Evolutionary conservation across 192 early-diverging fungal genomes (phyloP), one percentile per base, ranked within the genome.

Genomic region (Rhizophagus prolifer): DNA sequence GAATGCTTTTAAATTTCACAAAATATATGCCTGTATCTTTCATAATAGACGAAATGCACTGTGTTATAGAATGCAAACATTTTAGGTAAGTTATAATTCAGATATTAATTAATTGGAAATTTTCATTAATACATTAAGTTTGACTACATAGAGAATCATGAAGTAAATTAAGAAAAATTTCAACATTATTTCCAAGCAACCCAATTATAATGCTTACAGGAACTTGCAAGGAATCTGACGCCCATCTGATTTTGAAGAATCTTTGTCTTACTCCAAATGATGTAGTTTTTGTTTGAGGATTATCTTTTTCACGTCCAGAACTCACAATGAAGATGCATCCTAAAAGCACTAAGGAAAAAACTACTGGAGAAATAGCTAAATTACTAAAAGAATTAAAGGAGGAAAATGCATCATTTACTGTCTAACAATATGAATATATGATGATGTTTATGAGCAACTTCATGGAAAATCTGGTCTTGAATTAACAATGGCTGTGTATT

Each of bases 181-280:
- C 60, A 8, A 61, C 16, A 26, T 61, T 61, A 25, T 61, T n/a
- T 10, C 2, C 31, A 31, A 2, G 2, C 31, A 31, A 4, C 31
- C 31, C 31, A 31, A 31, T 31, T 31, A 31, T 31, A 4, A 31
- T 31, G 23, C 60, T 61, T 61, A 61, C 23, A 61, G 60, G n/a
- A 61, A 61, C 59, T 61, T 61, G n/a, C n/a, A 61, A 61, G 59
- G 9, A 61, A 61, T 25, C 9, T 61, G 59, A 61, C 26, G 59
- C 23, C 10, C 2, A 26, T 31, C 14, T 0, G 8, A 23, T 61
- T 61, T n/a, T 31, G 2, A 23, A 61, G 3, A 25, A 61, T 26
- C 59, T 61, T 25, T 25, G 2, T 61, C 21, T 61, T 61, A 8
- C 59, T 61, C n/a, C 59, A 61, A 10, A n/a, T 28, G 3, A 61